Conservation (phyloP, 2,329 filamentous ascomycete species). For the Penicillium thymicola region DNA sequence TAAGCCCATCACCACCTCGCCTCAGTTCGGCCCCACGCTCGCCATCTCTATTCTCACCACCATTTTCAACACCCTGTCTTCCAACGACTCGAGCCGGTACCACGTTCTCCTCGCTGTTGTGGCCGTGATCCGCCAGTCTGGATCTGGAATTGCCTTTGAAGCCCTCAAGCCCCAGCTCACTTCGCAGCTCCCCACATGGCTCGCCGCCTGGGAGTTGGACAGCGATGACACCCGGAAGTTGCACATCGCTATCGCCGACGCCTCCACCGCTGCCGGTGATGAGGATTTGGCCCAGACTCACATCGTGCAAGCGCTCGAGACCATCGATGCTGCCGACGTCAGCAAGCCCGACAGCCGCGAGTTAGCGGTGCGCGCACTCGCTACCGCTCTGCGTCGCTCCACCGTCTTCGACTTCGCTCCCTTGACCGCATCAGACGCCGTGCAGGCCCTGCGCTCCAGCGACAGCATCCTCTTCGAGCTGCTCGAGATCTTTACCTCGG, state of each 20-base stretch:
- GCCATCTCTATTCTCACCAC: slow-evolving; percentile 89
- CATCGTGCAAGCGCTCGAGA: slow-evolving; percentile 72
- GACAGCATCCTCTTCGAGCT: slow-evolving; percentile 85
- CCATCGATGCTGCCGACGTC: slow-evolving; percentile 61
- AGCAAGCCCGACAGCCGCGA: slow-evolving; percentile 54
- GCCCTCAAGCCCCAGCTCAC: slow-evolving; percentile 78
- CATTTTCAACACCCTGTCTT: slow-evolving; percentile 88
- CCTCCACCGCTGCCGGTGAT: slow-evolving; percentile 74
- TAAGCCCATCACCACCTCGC: slow-evolving; percentile 80
- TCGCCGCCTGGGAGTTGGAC: slow-evolving; percentile 76
- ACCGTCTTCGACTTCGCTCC: slow-evolving; percentile 71
- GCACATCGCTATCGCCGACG: slow-evolving; percentile 76
- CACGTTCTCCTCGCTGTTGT: slow-evolving; percentile 89
- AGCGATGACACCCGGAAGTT: slow-evolving; percentile 81
- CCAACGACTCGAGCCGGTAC: slow-evolving; percentile 74
- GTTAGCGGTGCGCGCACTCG: slow-evolving; percentile 62
- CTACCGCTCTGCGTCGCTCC: slow-evolving; percentile 63
- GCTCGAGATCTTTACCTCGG: slow-evolving; percentile 90
- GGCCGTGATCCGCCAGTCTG: slow-evolving; percentile 70
- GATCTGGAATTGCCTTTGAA: slow-evolving; percentile 73
- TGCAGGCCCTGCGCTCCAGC: slow-evolving; percentile 82
- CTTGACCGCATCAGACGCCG: slow-evolving; percentile 66
- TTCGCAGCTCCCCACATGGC: slow-evolving; percentile 72
- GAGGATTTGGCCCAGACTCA: slow-evolving; percentile 72
- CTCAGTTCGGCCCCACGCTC: slow-evolving; percentile 77